phyloP scores from a whole-genome alignment of 2,329 filamentous ascomycete species.

The Pyrenophora graminea region DNA sequence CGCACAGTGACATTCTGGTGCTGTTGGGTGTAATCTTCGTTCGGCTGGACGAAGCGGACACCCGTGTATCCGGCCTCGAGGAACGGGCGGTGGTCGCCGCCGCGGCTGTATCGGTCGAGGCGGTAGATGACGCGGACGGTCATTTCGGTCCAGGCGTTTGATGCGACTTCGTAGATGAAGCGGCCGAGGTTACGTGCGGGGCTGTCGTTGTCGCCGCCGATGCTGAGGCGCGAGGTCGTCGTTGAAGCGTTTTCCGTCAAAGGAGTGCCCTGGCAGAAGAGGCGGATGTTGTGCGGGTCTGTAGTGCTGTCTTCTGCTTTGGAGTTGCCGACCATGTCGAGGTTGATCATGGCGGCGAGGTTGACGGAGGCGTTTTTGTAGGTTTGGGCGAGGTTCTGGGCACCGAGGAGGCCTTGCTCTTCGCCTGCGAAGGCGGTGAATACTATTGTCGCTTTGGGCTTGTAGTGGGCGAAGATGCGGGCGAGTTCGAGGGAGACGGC shows the following conservation, averaged over 20 bases:
- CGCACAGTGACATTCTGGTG: conserved; percentile 57
- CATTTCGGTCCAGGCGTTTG: conserved; percentile 56
- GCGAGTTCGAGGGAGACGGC: conserved; percentile 57
- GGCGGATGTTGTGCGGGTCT: conserved; percentile 55
- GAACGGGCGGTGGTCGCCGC: conserved; percentile 60
- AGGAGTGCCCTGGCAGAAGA: conserved; percentile 56
- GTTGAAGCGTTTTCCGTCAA: conserved; percentile 48
- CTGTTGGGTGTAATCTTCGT: conserved; percentile 60
- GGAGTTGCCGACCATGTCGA: conserved; percentile 59
- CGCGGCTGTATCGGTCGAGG: conserved; percentile 59
- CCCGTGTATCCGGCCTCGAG: conserved; percentile 57
- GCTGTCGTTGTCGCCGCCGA: conserved; percentile 55
- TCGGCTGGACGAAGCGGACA: conserved; percentile 59
- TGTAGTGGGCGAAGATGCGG: conserved; percentile 53
- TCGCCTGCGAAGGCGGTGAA: conserved; percentile 61
- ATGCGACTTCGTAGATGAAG: conserved; percentile 57
- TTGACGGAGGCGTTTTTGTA: conserved; percentile 55
- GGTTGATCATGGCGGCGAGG: conserved; percentile 59
- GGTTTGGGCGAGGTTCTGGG: conserved; percentile 55
- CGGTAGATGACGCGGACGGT: conserved; percentile 59
- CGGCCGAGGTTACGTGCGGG: conserved; percentile 58
- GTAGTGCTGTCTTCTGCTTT: conserved; percentile 48
- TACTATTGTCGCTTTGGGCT: conserved; percentile 55
- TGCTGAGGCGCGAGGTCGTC: conserved; percentile 43
- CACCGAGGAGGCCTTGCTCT: conserved; percentile 59